Evolutionary conservation across 225 moss, liverwort and hornwort genomes (phyloP).

Genomic region (Rhytidiadelphus loreus): DNA sequence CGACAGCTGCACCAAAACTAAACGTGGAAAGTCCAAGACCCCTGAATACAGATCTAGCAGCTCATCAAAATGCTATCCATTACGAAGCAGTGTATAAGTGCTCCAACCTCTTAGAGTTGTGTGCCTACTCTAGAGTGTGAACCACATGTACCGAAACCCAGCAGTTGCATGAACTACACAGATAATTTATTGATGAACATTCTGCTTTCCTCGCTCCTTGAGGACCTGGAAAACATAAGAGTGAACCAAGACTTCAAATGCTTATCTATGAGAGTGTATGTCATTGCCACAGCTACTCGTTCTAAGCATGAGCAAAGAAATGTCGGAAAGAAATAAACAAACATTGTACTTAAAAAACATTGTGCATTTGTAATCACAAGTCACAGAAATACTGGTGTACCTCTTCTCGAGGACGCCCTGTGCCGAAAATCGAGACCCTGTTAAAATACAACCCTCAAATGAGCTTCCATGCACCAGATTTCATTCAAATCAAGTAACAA

Average conservation of each 20-base stretch:
- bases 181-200: neutral
- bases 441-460: neutral
- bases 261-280: neutral
- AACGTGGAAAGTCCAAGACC: neutral
- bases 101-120: neutral
- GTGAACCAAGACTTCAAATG: neutral
- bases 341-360: neutral
- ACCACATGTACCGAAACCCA: neutral
- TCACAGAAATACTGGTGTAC: neutral
- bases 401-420: neutral
- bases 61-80: neutral
- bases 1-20: neutral
- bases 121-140: neutral
- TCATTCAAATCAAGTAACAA: neutral
- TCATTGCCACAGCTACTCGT: neutral
- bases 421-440: conserved; percentile 3
- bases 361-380: neutral
- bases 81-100: neutral
- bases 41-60: neutral
- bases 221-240: neutral
- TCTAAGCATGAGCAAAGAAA: neutral
- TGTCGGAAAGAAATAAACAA: neutral
- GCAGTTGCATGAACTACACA: neutral
- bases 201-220: neutral
- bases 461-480: neutral